Conservation (phyloP, 2,329 filamentous ascomycete species). For the Calonectria pseudoturangicola region DNA sequence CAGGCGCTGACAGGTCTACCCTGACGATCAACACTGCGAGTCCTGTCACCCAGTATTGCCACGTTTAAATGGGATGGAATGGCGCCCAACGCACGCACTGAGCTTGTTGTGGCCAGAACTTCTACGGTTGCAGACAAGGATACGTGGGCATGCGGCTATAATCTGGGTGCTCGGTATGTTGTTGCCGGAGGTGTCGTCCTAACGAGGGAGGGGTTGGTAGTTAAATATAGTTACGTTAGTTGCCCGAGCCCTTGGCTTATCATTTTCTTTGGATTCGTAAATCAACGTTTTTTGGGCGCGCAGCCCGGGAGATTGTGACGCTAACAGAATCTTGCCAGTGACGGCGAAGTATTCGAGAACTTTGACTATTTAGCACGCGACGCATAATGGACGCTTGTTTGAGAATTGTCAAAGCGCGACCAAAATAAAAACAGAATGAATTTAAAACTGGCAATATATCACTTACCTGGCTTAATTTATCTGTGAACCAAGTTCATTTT, state of each 20-base stretch:
- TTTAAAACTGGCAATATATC: background rate
- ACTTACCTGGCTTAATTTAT: background rate
- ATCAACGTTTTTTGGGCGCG: background rate
- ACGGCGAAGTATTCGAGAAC: background rate
- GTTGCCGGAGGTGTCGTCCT: background rate
- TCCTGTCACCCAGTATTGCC: background rate
- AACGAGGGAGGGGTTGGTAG: background rate
- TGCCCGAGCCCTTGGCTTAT: background rate
- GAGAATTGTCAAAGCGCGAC: slow-evolving; percentile 2
- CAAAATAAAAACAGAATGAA: background rate
- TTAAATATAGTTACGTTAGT: background rate
- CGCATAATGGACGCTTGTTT: background rate
- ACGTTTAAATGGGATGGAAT: background rate
- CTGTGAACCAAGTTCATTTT: background rate
- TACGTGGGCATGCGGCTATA: background rate
- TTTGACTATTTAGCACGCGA: background rate
- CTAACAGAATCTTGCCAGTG: background rate
- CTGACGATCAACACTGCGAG: background rate
- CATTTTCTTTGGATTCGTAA: background rate
- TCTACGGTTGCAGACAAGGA: background rate
- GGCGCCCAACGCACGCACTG: background rate
- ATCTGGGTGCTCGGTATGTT: background rate
- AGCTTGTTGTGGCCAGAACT: background rate
- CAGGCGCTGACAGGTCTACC: background rate
- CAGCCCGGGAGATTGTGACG: background rate